These are phyloP conservation scores for Talaromyces pinophilus DNA, from an alignment of 2,329 filamentous ascomycete species.

Conservation along the genomic window DNA sequence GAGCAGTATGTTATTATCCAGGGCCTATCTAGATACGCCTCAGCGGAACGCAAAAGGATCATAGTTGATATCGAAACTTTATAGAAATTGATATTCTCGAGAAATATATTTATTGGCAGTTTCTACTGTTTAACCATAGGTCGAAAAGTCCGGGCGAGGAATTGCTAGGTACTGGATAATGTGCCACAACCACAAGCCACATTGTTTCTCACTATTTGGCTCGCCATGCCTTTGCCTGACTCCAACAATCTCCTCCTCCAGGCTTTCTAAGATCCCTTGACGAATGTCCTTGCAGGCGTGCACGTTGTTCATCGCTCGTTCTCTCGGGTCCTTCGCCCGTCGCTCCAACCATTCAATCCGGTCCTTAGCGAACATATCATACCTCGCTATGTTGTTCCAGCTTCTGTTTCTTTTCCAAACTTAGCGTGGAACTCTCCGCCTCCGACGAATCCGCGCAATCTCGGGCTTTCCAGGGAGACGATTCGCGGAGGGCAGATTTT, in stretches of 20 bases:
- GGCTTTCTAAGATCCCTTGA: constrained; percentile 13
- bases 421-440: background rate
- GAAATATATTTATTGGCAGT: background rate
- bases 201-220: background rate
- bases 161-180: background rate
- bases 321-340: constrained; percentile 26
- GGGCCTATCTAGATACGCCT: too few relatives aligned
- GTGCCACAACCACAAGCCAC: background rate
- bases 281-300: constrained; percentile 25
- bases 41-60: too few relatives aligned
- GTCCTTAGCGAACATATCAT: constrained; percentile 30
- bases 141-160: background rate
- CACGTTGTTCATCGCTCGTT: constrained; percentile 25
- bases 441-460: background rate
- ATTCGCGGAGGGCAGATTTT: constrained; percentile 31
- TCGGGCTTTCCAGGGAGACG: constrained; percentile 22
- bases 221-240: background rate
- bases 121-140: background rate
- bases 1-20: too few relatives aligned
- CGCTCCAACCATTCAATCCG: constrained; percentile 30
- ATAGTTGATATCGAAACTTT: too few relatives aligned
- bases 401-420: constrained; percentile 2
- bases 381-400: constrained; percentile 26
- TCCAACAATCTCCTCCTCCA: background rate
- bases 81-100: background rate